These are phyloP conservation scores for Serendipita vermifera DNA, from an alignment of 768 basidiomycete genomes.

Conservation along the genomic window DNA sequence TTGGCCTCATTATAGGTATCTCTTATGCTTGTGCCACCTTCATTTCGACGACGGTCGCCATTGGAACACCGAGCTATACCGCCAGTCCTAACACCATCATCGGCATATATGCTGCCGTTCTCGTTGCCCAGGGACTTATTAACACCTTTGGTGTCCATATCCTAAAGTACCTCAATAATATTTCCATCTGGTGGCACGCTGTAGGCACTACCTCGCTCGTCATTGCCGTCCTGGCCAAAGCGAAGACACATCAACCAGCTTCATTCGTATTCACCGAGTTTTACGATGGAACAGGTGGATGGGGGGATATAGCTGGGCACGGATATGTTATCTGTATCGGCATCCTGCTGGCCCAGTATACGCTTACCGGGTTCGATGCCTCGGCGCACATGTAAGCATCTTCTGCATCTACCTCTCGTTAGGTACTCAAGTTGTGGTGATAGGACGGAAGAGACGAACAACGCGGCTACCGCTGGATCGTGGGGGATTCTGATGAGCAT, in stretches of 20 bases:
- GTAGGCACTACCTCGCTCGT: conserved; percentile 53
- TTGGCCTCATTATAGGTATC: not conserved
- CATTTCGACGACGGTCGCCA: conserved; percentile 47
- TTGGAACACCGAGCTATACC: conserved; percentile 43
- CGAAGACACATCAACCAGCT: conserved; percentile 54
- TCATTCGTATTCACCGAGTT: conserved; percentile 59
- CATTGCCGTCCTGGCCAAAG: conserved; percentile 56
- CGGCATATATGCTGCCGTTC: conserved; percentile 55
- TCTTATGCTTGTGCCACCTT: conserved; percentile 51
- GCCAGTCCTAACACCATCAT: conserved; percentile 48
- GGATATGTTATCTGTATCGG: conserved; percentile 58
- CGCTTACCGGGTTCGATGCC: conserved; percentile 64
- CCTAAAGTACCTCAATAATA: conserved; percentile 53
- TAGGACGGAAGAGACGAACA: conserved; percentile 72
- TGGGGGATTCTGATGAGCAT: conserved; percentile 61
- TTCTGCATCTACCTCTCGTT: not conserved
- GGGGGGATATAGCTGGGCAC: conserved; percentile 52
- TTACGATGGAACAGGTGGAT: conserved; percentile 61
- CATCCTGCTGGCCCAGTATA: conserved; percentile 66
- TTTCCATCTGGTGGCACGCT: conserved; percentile 65
- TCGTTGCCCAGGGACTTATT: conserved; percentile 53
- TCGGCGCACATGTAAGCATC: conserved; percentile 44
- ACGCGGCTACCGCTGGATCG: conserved; percentile 40
- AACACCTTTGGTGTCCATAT: conserved; percentile 63
- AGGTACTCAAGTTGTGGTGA: conserved; percentile 17